phyloP scores from a whole-genome alignment of 257 asterid species.

The Thymus quinquecostatus region DNA sequence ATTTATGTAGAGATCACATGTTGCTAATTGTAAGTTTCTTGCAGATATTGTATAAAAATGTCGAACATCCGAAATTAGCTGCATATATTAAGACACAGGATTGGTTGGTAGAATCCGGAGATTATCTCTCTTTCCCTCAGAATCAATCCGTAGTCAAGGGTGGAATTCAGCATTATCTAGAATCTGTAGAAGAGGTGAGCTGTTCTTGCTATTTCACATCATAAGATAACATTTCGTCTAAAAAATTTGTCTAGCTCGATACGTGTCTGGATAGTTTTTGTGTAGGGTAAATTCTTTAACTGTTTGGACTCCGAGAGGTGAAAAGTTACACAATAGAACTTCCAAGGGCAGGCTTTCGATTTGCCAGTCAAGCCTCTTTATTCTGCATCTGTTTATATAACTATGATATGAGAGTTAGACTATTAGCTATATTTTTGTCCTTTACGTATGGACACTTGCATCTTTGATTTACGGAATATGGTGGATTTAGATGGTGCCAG shows the following conservation, averaged over 20 bases:
- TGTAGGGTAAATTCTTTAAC: neutral
- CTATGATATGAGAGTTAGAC: constrained; percentile 14
- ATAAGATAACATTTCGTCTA: neutral
- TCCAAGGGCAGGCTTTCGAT: constrained; percentile 18
- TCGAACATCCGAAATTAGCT: constrained; percentile 88
- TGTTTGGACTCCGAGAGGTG: neutral
- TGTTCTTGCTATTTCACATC: constrained; percentile 17
- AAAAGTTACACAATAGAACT: constrained; percentile 9
- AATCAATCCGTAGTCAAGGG: constrained; percentile 59
- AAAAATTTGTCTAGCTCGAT: neutral
- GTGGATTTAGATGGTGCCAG: constrained; percentile 88
- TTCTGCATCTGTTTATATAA: neutral
- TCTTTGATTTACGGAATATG: constrained; percentile 34
- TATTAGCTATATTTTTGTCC: constrained; percentile 4
- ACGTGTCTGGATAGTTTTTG: neutral
- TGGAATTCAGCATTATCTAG: constrained; percentile 84
- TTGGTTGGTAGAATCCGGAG: constrained; percentile 83
- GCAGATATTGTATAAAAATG: constrained; percentile 81
- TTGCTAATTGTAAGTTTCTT: constrained; percentile 29
- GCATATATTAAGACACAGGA: constrained; percentile 64
- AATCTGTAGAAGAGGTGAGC: constrained; percentile 85
- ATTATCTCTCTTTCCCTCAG: constrained; percentile 73
- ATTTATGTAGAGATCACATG: constrained; percentile 23
- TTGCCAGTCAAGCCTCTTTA: neutral
- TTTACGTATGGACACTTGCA: constrained; percentile 23